These are phyloP conservation scores for Phytopythium mirpurense DNA, from an alignment of 352 stramenopile species.

Conservation along the genomic window DNA sequence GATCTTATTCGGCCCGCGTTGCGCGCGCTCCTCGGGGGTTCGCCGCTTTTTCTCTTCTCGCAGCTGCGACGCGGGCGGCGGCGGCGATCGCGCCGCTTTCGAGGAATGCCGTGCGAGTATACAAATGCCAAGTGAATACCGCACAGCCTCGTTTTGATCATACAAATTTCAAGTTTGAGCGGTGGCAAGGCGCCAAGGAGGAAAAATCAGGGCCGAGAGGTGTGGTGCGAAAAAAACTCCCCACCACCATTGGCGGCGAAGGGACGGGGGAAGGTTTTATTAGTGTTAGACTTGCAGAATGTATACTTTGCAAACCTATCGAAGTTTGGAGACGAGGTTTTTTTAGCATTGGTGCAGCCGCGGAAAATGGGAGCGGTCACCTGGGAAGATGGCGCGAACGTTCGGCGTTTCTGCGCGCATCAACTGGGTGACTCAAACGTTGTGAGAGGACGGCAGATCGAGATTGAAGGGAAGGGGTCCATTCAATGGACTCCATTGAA, in stretches of 20 bases:
- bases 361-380: neutral
- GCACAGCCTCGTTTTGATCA: neutral
- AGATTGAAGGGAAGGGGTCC: too few relatives aligned
- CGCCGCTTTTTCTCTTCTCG: conserved; percentile 19
- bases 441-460: too few relatives aligned
- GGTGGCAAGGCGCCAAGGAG: neutral
- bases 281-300: too few relatives aligned
- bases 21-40: conserved; percentile 14
- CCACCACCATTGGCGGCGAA: neutral
- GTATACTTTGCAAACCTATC: too few relatives aligned
- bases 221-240: neutral
- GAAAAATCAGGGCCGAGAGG: neutral
- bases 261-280: neutral
- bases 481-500: too few relatives aligned
- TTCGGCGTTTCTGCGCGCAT: too few relatives aligned
- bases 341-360: neutral
- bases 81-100: conserved; percentile 15
- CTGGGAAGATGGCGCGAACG: neutral
- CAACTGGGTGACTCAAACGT: too few relatives aligned
- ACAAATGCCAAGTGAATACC: neutral
- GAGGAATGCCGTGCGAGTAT: conserved; percentile 14
- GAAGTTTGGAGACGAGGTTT: neutral
- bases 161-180: neutral
- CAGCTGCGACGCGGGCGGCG: conserved; percentile 15
- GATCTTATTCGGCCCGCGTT: conserved; percentile 33